These are phyloP conservation scores for Cryptococcus amylolentus DNA, from an alignment of 1,284 basidiomycete species.

Conservation along the genomic window DNA sequence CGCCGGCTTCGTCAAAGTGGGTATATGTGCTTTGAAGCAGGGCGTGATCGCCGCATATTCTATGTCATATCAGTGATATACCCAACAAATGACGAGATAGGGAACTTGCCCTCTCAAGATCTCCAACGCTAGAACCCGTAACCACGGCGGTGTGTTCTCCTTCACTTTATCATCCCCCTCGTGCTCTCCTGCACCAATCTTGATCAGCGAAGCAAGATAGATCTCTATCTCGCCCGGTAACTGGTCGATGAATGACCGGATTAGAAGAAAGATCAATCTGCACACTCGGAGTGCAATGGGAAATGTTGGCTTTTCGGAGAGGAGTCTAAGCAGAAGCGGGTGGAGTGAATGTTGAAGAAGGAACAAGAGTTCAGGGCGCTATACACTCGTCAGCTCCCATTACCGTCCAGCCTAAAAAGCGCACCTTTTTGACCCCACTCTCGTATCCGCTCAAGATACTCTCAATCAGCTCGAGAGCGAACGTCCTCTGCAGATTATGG, in stretches of 20 bases:
- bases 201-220: constrained; percentile 76
- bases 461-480: constrained; percentile 92
- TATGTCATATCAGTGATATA: constrained; percentile 16
- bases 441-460: constrained; percentile 95
- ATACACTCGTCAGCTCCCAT: neutral
- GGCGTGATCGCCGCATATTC: constrained; percentile 76
- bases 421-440: constrained; percentile 73
- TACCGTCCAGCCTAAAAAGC: constrained; percentile 12
- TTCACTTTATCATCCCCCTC: constrained; percentile 31
- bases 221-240: constrained; percentile 76
- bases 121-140: constrained; percentile 85
- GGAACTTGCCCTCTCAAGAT: constrained; percentile 70
- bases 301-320: constrained; percentile 80
- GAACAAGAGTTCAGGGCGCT: constrained; percentile 79
- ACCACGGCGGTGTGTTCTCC: constrained; percentile 63
- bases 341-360: constrained; percentile 84
- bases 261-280: constrained; percentile 84
- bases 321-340: constrained; percentile 77
- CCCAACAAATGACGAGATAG: neutral
- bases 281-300: constrained; percentile 85
- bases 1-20: constrained; percentile 67
- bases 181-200: constrained; percentile 67
- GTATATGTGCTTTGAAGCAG: constrained; percentile 76
- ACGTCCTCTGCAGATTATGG: constrained; percentile 83
- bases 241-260: constrained; percentile 85